Evolutionary conservation across 768 basidiomycete genomes (phyloP).

Genomic region (Mrakia blollopis): DNA sequence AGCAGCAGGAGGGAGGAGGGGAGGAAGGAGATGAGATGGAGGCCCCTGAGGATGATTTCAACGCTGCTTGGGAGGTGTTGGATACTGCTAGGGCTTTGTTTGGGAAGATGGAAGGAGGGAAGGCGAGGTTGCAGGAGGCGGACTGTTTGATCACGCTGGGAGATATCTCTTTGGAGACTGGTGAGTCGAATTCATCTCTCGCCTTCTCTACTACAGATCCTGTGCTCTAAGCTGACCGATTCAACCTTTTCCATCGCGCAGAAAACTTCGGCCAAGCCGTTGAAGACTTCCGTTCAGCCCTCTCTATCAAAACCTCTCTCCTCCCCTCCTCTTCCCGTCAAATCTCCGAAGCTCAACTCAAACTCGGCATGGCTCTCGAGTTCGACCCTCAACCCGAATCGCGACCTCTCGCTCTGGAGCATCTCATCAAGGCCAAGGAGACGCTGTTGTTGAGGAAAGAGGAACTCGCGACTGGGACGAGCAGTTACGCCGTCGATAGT

Average conservation of each 20-base stretch:
- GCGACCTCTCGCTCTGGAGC: conserved; percentile 70
- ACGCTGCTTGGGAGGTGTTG: conserved; percentile 95
- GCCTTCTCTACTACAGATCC: not conserved
- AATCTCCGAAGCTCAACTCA: conserved; percentile 89
- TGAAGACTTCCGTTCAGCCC: conserved; percentile 72
- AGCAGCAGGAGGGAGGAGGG: not conserved
- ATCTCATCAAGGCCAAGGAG: conserved; percentile 72
- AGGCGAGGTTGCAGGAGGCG: conserved; percentile 69
- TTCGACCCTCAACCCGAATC: conserved; percentile 65
- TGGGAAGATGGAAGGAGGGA: conserved; percentile 57
- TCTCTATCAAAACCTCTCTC: conserved; percentile 64
- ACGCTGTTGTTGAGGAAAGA: conserved; percentile 53
- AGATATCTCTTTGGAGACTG: conserved; percentile 94
- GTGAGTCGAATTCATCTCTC: conserved; percentile 49
- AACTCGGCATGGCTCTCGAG: conserved; percentile 87
- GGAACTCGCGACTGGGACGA: conserved; percentile 27
- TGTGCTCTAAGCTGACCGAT: not conserved
- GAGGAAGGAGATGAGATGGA: conserved; percentile 32
- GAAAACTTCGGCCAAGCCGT: conserved; percentile 97
- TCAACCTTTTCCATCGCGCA: conserved; percentile 41
- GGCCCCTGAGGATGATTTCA: conserved; percentile 88
- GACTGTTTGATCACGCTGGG: conserved; percentile 87
- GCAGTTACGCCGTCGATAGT: conserved; percentile 37
- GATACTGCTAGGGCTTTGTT: conserved; percentile 87
- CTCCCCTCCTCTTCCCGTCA: conserved; percentile 85